A percentile compares a stretch with the other conserved stretches of the same genome.
phyloP scores from a whole-genome alignment of 352 stramenopile species.

The Globisporangium paddicum region DNA sequence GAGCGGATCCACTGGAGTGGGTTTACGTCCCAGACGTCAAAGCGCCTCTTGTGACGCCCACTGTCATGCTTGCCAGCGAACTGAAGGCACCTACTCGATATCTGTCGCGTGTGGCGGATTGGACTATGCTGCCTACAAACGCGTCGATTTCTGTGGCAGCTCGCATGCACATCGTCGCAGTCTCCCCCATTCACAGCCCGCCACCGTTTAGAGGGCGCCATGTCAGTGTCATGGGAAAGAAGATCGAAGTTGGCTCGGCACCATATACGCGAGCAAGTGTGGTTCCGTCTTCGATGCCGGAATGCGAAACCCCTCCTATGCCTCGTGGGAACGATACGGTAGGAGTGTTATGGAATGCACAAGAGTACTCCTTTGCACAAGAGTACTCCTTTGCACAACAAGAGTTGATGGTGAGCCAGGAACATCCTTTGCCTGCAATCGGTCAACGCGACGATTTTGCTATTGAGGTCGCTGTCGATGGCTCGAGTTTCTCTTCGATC shows the following conservation, averaged over 20 bases:
- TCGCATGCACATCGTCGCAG: constrained; percentile 17
- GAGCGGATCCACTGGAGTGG: neutral
- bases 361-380: constrained; percentile 30
- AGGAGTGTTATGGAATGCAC: constrained; percentile 31
- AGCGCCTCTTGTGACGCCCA: neutral
- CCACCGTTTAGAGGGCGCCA: constrained; percentile 13
- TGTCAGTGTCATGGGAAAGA: constrained; percentile 21
- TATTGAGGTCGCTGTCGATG: constrained; percentile 19
- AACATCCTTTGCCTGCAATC: too few relatives aligned
- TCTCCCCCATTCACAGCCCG: constrained; percentile 18
- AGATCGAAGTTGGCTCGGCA: constrained; percentile 8
- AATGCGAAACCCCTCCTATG: constrained; percentile 24
- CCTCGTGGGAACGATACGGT: constrained; percentile 25
- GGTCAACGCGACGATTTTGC: constrained; percentile 4
- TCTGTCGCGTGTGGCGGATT: constrained; percentile 33
- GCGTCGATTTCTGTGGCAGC: constrained; percentile 12
- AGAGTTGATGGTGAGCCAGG: too few relatives aligned
- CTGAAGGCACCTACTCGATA: constrained; percentile 18
- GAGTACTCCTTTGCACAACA: too few relatives aligned
- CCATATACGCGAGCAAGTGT: neutral
- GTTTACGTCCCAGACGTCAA: constrained; percentile 3
- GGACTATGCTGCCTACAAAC: constrained; percentile 24
- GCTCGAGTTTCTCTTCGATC: constrained; percentile 19
- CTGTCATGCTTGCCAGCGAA: constrained; percentile 1
- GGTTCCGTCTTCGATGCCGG: constrained; percentile 18